Evolutionary conservation across 768 basidiomycete genomes (phyloP), one percentile per base, ranked within the genome.

Genomic region (Boletus barrowsii): DNA sequence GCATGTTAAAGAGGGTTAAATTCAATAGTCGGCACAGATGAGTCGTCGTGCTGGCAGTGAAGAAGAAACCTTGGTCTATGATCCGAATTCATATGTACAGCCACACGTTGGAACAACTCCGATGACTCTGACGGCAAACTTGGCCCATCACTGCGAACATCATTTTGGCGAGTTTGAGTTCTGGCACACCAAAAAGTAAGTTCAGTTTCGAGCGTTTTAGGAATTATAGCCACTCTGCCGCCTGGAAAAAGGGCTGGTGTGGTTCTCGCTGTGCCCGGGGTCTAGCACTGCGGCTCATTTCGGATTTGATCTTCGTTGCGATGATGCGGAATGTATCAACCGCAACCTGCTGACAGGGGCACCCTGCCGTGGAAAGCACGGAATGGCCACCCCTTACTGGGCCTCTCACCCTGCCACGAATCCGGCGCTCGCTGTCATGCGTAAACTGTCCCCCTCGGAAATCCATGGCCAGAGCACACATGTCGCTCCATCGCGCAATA

Each of bases 291-390:
- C 29, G 29, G 29, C 17, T 33, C 46, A 41, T 60, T 56, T 51
- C 46, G 51, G 53, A 57, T 64, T 44, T 57, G 59, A 67, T 64
- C 67, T 59, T 63, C 57, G 60, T 66, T 60, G 54, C 57, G 60
- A 65, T 67, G 68, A 51, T 57, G 63, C 42, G 51, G 42, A 55
- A 55, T 46, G 32, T 51, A 35, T 59, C 49, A 58, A 43, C 46
- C 40, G 45, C 36, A 37, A 59, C 42, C 49, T 47, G 54, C 44
- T 56, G 56, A 68, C 64, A 69, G 68, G 68, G 69, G 65, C 53
- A 68, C 42, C 51, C 26, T 22, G 30, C 40, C 70, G 69, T 69
- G 68, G 69, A 69, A 69, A 50, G 47, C n/a, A 45, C 18, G 14
- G 30, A 51, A 48, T 56, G 56, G 54, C 47, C 29, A 18, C 49